Conservation (phyloP, 805 yeast genomes). For the Kuraishia hungarica region DNA sequence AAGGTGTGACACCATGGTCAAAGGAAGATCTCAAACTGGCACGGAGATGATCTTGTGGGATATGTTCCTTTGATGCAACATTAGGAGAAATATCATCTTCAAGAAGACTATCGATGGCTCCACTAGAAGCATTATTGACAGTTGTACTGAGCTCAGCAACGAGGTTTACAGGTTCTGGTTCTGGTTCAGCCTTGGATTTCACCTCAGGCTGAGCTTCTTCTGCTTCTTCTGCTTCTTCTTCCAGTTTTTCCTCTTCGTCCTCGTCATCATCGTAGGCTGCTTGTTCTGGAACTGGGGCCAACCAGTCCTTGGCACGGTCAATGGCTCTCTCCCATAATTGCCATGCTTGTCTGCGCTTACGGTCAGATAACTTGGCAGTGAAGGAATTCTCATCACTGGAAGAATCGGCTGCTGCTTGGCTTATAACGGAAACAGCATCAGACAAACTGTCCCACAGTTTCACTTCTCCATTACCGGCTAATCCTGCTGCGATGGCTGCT, state of each 20-base stretch:
- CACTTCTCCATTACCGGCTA: slow-evolving; percentile 33
- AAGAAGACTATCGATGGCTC: neutral
- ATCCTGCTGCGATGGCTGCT: slow-evolving; percentile 93
- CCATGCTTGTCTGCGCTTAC: slow-evolving; percentile 56
- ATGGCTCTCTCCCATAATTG: slow-evolving; percentile 81
- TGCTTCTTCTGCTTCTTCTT: too few species aligned
- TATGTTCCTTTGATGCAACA: neutral
- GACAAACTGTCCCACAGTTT: slow-evolving; percentile 70
- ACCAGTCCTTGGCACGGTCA: slow-evolving; percentile 77
- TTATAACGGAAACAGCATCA: slow-evolving; percentile 40
- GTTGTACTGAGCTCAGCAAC: neutral
- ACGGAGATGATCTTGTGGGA: neutral
- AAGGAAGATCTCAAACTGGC: neutral
- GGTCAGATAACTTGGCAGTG: slow-evolving; percentile 35
- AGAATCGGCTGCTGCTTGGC: slow-evolving; percentile 2
- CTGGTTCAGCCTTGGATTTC: neutral
- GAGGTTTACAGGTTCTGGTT: neutral
- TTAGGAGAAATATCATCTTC: neutral
- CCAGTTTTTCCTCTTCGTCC: too few species aligned
- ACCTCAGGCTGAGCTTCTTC: too few species aligned
- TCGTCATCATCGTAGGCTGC: neutral
- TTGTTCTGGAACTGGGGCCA: slow-evolving; percentile 14
- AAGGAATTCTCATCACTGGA: slow-evolving; percentile 8
- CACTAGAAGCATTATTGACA: neutral
- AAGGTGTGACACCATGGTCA: neutral